Base-by-base conservation (phyloP, 2,329 filamentous ascomycete species). In the Achaetomium macrosporum region DNA sequence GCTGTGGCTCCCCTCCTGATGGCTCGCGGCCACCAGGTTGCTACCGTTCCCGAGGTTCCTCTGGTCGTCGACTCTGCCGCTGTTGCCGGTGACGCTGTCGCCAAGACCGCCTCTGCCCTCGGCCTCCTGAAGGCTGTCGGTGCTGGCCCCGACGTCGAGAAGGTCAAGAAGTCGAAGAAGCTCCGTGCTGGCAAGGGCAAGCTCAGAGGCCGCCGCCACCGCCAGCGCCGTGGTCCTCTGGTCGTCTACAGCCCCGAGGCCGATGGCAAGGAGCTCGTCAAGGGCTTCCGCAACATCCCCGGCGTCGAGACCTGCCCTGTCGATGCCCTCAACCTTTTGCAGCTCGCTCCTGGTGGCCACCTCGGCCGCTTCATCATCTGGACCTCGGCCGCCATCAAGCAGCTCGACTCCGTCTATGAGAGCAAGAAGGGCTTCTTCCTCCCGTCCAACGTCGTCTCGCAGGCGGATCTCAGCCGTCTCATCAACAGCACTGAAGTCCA, bases 401-500 rank as follows among this genome's bases (percentile, higher is more conserved):
- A 92, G 63, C 89, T 99, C 62, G 92, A 99, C 78, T 85, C 85
- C 76, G 86, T 99, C 81, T 99, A 99, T 82, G 85, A 87, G 61
- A 85, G 95, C 71, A 99, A 99, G 90, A 95, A 93, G 81, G 92
- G 99, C 83, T 99, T 93, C 88, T 83, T 96, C 69, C 85, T 99
- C 65, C 93, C 93, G 63, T 87, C 87, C 69, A 91, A 92, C 80
- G 75, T 95, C 65, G 88, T 99, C 72, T 82, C 87, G 69, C 92
- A 99, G 83, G 84, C 93, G 71, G 93, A 99, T 71, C 85, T 99
- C 67, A 84, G 84, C 78, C 93, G 95, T 76, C 84, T 99, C 71
- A 99, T 99, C 87, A 99, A 99, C 90, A 92, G 87, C 70, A 90
- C 89, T 69, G 93, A 99, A 81, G 87, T 97, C 75, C 93, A 99